Conservation (phyloP, 2,329 filamentous ascomycete genomes). For the Gliomastix tumulicola region DNA sequence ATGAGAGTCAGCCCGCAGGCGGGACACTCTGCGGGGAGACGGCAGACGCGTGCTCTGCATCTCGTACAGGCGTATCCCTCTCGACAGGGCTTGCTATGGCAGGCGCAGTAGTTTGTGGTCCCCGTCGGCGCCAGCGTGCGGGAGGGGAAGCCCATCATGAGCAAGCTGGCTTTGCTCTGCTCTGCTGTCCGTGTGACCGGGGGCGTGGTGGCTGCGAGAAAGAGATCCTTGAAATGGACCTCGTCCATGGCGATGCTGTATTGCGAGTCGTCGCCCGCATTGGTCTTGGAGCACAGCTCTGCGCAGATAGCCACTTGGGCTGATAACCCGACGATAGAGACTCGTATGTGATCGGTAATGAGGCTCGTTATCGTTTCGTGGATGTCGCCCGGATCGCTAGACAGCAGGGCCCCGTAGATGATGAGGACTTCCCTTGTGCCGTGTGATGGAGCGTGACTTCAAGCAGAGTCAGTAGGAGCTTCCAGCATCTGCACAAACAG, state of each 20-base stretch:
- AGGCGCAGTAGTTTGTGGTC: constrained; percentile 74
- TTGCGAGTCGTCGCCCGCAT: constrained; percentile 65
- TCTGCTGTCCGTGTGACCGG: constrained; percentile 67
- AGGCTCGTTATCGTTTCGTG: constrained; percentile 79
- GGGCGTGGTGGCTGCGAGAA: constrained; percentile 83
- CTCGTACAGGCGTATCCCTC: constrained; percentile 90
- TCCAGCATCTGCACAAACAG: not conserved
- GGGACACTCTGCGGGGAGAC: constrained; percentile 83
- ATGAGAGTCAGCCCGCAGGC: constrained; percentile 88
- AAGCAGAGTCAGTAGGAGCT: no score
- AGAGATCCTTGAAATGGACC: constrained; percentile 75
- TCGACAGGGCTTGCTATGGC: constrained; percentile 73
- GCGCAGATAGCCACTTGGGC: constrained; percentile 89
- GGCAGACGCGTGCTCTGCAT: constrained; percentile 83
- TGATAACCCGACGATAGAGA: constrained; percentile 82
- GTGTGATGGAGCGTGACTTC: constrained; percentile 86
- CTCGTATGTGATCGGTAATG: constrained; percentile 75
- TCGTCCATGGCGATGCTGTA: constrained; percentile 80
- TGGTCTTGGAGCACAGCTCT: constrained; percentile 83
- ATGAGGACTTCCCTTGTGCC: constrained; percentile 90
- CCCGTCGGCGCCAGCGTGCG: constrained; percentile 64
- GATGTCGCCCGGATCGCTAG: constrained; percentile 90
- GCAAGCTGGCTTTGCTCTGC: constrained; percentile 55
- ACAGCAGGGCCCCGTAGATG: constrained; percentile 83
- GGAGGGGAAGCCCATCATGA: constrained; percentile 98